phyloP scores from a whole-genome alignment of 2,329 filamentous ascomycete species.

The Drechslera avenae region DNA sequence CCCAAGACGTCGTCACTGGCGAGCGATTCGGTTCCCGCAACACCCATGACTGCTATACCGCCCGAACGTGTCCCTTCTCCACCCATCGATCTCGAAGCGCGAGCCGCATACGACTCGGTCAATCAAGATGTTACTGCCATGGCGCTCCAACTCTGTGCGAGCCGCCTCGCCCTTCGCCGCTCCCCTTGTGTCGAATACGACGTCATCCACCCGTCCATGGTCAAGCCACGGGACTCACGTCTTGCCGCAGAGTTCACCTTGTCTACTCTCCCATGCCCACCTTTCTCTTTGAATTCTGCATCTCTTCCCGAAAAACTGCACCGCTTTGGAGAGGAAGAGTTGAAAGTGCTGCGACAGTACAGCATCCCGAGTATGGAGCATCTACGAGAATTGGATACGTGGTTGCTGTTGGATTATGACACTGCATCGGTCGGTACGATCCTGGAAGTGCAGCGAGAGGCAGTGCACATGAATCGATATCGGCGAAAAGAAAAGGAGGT shows the following conservation, averaged over 20 bases:
- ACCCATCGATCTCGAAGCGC: constrained; percentile 4
- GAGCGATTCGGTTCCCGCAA: neutral
- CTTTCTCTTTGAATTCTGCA: neutral
- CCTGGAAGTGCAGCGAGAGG: constrained; percentile 22
- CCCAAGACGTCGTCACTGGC: constrained; percentile 5
- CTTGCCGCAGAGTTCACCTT: constrained; percentile 8
- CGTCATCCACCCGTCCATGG: constrained; percentile 14
- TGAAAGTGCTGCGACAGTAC: constrained; percentile 1
- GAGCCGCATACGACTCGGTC: constrained; percentile 7
- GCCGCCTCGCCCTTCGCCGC: constrained; percentile 1
- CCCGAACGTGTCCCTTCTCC: constrained; percentile 1
- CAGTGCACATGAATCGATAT: constrained; percentile 11
- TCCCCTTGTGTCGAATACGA: constrained; percentile 1
- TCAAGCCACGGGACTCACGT: constrained; percentile 6
- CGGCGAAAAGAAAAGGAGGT: constrained; percentile 12
- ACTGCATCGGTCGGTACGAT: constrained; percentile 6
- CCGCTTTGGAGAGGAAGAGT: constrained; percentile 9
- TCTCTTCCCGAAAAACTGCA: neutral
- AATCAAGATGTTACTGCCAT: constrained; percentile 1
- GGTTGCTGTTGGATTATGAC: constrained; percentile 12
- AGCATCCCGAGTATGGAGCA: neutral
- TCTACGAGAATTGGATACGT: constrained; percentile 10
- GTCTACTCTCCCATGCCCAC: neutral
- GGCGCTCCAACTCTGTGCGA: constrained; percentile 15
- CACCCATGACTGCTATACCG: constrained; percentile 2